Base-by-base conservation (phyloP, 306 rosid species). In the Lablab purpureus region DNA sequence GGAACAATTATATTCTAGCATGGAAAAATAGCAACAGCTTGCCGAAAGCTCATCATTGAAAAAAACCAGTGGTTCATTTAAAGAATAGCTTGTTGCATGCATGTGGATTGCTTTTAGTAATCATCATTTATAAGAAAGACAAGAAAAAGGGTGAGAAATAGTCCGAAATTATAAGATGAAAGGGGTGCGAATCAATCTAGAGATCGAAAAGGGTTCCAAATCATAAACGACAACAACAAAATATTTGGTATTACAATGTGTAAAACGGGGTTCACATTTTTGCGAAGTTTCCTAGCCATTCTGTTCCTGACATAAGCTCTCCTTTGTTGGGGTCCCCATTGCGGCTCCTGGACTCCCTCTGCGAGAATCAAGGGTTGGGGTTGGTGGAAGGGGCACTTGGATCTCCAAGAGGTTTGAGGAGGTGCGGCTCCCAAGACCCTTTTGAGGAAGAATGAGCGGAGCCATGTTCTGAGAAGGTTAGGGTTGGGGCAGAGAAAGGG, bases 291-390 rank as follows among this genome's bases (percentile, higher is more conserved):
- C 84, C 92, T 86, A 7, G 82, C 43, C 3, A 90, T 62, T 84
- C 99, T 88, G 75, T 80, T 81, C 69, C 94, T 85, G 13, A 73
- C 97, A 72, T 83, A 82, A 4, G 52, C 80, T 65, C 64, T 82
- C 76, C 82, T 85, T 55, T 89, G 76, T 76, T 87, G 85, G 0
- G 72, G 75, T 25, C 82, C 91, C 98, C 97, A 91, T 51, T 46
- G 84, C 25, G 94, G 88, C 47, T 85, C 90, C 1, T 89, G 85
- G 5, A 88, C 59, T 15, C 98, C 98, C 7, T 76, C 49, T 0
- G 98, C 97, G 2, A 94, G 94, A 65, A 85, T 80, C 90, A 87
- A 60, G 0, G 99, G 98, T 0, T 91, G 97, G 0, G 99, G 99
- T 51, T 80, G 93, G 18, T 87, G 98, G 47, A 64, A 94, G 2